Base-by-base conservation (phyloP, 2,329 filamentous ascomycete genomes). In the Xylariomycetidae sp. region DNA sequence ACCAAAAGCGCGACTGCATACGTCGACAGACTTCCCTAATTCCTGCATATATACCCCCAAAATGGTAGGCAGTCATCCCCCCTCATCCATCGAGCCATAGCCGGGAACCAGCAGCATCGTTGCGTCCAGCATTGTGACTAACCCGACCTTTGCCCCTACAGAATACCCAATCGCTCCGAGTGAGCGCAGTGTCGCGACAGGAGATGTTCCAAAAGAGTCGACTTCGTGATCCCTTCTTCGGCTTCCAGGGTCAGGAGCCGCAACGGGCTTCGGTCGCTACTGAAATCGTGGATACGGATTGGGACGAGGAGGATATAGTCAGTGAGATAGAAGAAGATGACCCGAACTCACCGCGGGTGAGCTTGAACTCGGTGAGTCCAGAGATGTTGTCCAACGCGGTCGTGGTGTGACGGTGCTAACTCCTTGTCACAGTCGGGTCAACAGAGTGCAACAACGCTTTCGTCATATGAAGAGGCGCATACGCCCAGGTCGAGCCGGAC, bases 391-490 rank as follows among this genome's bases (percentile, higher is more conserved):
- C n/a, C n/a, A n/a, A n/a, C n/a, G n/a, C n/a, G n/a, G n/a, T n/a
- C n/a, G n/a, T n/a, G n/a, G n/a, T n/a, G n/a, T n/a, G n/a, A n/a
- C n/a, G n/a, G n/a, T n/a, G n/a, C n/a, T n/a, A n/a, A n/a, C n/a
- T n/a, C n/a, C n/a, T n/a, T n/a, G 6, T 17, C 13, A 10, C 53
- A 88, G 83, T 71, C 75, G 42, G 74, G 72, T 48, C 75, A 84
- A 50, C 77, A 76, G 39, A 93, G 86, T 65, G 78, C 89, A 54
- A 90, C 86, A 3, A 94, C 89, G 2, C 69, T 92, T 23, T 94
- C 88, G 6, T 90, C 86, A 2, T 88, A 84, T 50, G 87, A 93
- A 52, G 88, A 94, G 56, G 72, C 80, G 4, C 76, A 77, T 19
- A 95, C 89, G 17, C 89, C 89, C 13, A 74, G 76, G 42, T 82